Base-by-base conservation (phyloP, 441 rosid species). In the Pelargonium cotyledonis region DNA sequence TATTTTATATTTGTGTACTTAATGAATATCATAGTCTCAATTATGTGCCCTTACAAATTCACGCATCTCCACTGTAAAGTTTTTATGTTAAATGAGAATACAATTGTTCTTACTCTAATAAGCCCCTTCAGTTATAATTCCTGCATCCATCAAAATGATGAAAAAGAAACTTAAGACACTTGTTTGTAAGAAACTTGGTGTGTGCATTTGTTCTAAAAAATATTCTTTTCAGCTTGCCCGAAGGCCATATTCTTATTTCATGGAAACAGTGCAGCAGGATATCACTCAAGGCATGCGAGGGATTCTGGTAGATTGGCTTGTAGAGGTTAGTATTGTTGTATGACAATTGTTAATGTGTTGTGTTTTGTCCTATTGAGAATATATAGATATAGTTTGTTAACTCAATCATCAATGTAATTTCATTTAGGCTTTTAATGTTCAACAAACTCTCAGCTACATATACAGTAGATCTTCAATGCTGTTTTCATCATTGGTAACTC, bases 241-340 rank as follows among this genome's bases (percentile, higher is more conserved):
- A 53, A 53, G 60, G 60, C 60, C 60, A 6, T 53, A 15, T n/a
- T 15, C 8, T 8, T 8, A 53, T 53, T 53, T n/a, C 18, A 53
- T 53, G 60, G 89, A 88, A 78, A 78, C 70, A 64, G 62, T 82
- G 60, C 93, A 88, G 73, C 80, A 65, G 63, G 90, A 88, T 72
- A 77, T 88, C 60, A 83, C 89, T 55, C 81, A 78, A 76, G 73
- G 77, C 75, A 88, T 88, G 92, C 75, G 92, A 26, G 88, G 85
- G 21, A 86, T 88, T 77, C 70, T 88, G 76, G 70, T 88, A 75
- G 88, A 88, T 74, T 88, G 92, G 92, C 92, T 88, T 77, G 90
- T 86, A 35, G 93, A 88, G 90, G 92, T 85, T 71, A 73, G 82
- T 6, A n/a, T 47, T 6, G 18, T 29, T 53, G 16, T 53, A 14